Percentiles rank a stretch among this genome's conserved stretches.
phyloP scores from a whole-genome alignment of 176 grass and related monocot genomes.

The Carex myosuroides region DNA sequence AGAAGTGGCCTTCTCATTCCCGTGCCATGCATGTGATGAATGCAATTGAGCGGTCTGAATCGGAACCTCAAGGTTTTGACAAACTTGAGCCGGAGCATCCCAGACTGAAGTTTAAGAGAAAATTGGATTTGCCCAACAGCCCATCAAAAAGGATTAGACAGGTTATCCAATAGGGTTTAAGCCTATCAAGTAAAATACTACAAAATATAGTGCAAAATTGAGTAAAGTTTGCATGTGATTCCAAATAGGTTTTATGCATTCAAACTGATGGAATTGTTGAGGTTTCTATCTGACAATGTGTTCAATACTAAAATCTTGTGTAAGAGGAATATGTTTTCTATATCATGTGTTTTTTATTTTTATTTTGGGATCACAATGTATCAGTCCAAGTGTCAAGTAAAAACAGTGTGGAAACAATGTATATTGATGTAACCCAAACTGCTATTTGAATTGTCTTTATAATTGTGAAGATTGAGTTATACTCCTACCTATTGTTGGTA shows the following conservation, averaged over 20 bases:
- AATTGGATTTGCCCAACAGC: slow-evolving; percentile 24
- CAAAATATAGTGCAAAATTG: not conserved
- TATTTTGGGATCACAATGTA: not conserved
- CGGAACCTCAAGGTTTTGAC: slow-evolving; percentile 62
- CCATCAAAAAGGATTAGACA: slow-evolving; percentile 16
- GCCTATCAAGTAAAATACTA: not conserved
- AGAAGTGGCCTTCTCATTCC: slow-evolving; percentile 94
- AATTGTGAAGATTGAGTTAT: not conserved
- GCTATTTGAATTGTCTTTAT: not conserved
- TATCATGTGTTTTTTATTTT: not conserved
- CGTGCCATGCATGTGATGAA: slow-evolving; percentile 85
- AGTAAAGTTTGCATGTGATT: not conserved
- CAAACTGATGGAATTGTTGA: not conserved
- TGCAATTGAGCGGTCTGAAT: slow-evolving; percentile 60
- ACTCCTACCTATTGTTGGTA: not conserved
- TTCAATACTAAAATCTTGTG: not conserved
- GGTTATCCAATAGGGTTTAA: not conserved
- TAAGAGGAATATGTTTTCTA: not conserved
- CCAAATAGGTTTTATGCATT: not conserved
- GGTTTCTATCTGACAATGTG: not conserved
- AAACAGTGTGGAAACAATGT: not conserved
- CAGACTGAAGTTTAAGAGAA: slow-evolving; percentile 87
- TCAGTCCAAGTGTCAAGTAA: not conserved
- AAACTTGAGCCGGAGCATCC: slow-evolving; percentile 78
- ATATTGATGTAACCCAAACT: not conserved